Evolutionary conservation across 2,329 filamentous ascomycete species (phyloP), one percentile per base, ranked within the genome.

Genomic region (Aspergillus bombycis): DNA sequence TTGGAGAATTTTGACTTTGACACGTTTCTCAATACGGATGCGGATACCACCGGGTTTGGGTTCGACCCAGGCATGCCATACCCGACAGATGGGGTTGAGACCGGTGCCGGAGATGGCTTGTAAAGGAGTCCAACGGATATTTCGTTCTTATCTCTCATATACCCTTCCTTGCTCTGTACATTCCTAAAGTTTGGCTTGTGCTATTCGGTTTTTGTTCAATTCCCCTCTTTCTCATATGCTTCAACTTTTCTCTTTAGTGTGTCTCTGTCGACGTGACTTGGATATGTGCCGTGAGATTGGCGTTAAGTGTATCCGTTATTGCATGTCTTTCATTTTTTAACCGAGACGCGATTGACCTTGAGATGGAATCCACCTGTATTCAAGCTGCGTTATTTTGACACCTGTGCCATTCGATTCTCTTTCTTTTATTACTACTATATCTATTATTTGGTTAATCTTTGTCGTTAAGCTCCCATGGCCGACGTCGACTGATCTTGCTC

Each of bases 1-100:
- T 72, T 84, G 52, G 81, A 83, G 71, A 82, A 80, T 69, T 89
- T 90, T 73, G 87, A 90, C 75, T 90, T 90, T 73, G 88, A 89
- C 72, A 86, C 84, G 19, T 90, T 89, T 79, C 79, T 90, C 58
- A 87, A 89, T 70, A 86, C 84, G 45, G 85, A 85, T 67, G 74
- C 70, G 52, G 79, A 79, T 60, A 71, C 72, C n/a, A 71, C 74
- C 41, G 75, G 74, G 26, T 82, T 82, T 68, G 77, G 77, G 30
- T 82, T 82, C 63, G 78, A 80, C 48, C 75, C 78, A 26, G 80
- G 69, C 65, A 74, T 79, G 62, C 62, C 73, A 50, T 80, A 79
- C 64, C 63, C 73, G 38, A 70, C 74, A 14, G 80, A 81, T 65
- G 77, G 78, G 68, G 79, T 81, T 67, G 79, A 80, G 68, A 80